phyloP scores from a whole-genome alignment of 345 rosid species.

The Arabidopsis suecica region DNA sequence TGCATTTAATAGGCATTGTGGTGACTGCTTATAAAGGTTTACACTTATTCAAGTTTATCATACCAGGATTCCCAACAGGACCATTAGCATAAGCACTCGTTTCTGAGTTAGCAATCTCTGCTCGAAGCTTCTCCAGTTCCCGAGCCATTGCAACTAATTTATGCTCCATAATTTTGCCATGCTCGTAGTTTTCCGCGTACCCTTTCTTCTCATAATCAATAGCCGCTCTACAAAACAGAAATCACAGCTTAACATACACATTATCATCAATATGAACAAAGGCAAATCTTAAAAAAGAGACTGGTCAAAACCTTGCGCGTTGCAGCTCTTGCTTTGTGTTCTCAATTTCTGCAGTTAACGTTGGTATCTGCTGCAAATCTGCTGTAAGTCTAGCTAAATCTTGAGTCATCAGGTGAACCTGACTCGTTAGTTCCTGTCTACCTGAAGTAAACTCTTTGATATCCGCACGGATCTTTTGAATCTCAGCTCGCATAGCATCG shows the following conservation, averaged over 20 bases:
- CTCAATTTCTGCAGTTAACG: slow-evolving; percentile 74
- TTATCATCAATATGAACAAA: slow-evolving; percentile 11
- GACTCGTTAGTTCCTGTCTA: slow-evolving; percentile 72
- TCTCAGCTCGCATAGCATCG: slow-evolving; percentile 68
- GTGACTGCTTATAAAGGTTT: slow-evolving; percentile 9
- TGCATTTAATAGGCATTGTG: background rate
- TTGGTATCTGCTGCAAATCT: slow-evolving; percentile 78
- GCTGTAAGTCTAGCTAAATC: slow-evolving; percentile 72
- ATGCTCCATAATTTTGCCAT: slow-evolving; percentile 89
- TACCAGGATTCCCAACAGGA: slow-evolving; percentile 65
- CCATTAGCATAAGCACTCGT: slow-evolving; percentile 66
- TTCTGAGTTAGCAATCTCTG: slow-evolving; percentile 90
- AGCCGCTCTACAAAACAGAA: slow-evolving; percentile 63
- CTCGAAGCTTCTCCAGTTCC: slow-evolving; percentile 92
- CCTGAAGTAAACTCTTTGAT: slow-evolving; percentile 71
- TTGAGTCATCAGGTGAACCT: slow-evolving; percentile 72
- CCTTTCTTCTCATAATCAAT: slow-evolving; percentile 97
- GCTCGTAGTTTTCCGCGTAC: slow-evolving; percentile 93
- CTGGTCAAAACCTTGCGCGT: slow-evolving; percentile 68
- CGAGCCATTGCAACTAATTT: slow-evolving; percentile 92
- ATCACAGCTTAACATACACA: slow-evolving; percentile 21
- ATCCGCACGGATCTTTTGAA: slow-evolving; percentile 69
- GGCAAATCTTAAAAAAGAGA: background rate
- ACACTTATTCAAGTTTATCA: slow-evolving; percentile 5
- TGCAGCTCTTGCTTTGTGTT: slow-evolving; percentile 87